phyloP scores from a whole-genome alignment of 495 filamentous ascomycete species.

The Pseudomonodictys pantanalensis region DNA sequence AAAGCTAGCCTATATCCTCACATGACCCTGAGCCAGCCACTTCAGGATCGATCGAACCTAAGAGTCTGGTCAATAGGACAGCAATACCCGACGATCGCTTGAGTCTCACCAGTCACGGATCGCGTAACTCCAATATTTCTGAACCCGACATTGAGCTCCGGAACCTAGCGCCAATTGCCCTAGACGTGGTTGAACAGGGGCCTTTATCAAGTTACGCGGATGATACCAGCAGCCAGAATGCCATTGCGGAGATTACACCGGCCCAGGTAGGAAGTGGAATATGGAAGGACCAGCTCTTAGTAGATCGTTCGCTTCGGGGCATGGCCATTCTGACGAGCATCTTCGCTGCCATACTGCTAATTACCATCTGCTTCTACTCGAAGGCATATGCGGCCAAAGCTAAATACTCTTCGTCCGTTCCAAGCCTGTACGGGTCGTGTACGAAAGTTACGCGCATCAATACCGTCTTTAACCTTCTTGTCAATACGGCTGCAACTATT shows the following conservation, averaged over 20 bases:
- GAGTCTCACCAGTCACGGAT: no score
- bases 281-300: slow-evolving; percentile 29
- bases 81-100: no score
- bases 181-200: no score
- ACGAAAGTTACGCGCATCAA: slow-evolving; percentile 18
- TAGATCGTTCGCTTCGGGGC: slow-evolving; percentile 19
- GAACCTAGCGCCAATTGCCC: no score
- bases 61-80: no score
- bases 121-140: no score
- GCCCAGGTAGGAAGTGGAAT: slow-evolving; percentile 21
- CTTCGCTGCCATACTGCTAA: slow-evolving; percentile 24
- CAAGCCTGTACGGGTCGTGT: slow-evolving; percentile 8
- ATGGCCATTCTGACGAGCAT: slow-evolving; percentile 21
- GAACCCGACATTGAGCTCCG: no score
- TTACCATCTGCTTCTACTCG: slow-evolving; percentile 8
- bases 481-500: slow-evolving; percentile 27
- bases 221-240: no score
- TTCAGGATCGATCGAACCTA: no score
- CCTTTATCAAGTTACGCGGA: no score
- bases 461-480: slow-evolving; percentile 15
- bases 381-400: not conserved
- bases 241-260: slow-evolving; percentile 14
- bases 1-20: no score
- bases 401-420: slow-evolving; percentile 13
- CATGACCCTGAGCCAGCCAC: no score